These are phyloP conservation scores for Waltergamsia citrina DNA, from an alignment of 2,329 filamentous ascomycete genomes.

Conservation along the genomic window DNA sequence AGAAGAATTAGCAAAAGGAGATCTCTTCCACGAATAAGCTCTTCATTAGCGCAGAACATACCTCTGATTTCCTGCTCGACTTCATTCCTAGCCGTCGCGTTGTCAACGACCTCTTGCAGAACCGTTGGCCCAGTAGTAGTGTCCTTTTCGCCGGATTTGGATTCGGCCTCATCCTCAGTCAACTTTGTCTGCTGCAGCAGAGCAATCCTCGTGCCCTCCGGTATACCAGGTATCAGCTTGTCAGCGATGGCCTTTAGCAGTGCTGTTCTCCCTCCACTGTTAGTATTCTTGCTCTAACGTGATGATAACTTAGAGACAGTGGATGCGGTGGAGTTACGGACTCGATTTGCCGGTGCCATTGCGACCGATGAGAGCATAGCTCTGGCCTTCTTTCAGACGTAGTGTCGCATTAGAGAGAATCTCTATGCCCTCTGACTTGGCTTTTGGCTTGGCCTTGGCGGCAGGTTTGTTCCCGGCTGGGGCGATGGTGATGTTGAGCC, in stretches of 20 bases:
- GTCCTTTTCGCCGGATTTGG: slow-evolving; percentile 12
- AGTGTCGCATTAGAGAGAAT: slow-evolving; percentile 62
- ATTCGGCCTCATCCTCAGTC: slow-evolving; percentile 12
- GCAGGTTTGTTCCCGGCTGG: slow-evolving; percentile 17
- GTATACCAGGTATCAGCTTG: slow-evolving; percentile 69
- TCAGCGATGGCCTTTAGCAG: slow-evolving; percentile 67
- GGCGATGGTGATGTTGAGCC: slow-evolving; percentile 59
- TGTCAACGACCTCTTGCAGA: slow-evolving; percentile 59
- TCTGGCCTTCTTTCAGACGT: slow-evolving; percentile 59
- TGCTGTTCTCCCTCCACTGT: slow-evolving; percentile 28
- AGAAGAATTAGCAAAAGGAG: background rate
- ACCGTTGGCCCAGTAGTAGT: slow-evolving; percentile 30
- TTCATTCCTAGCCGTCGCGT: slow-evolving; percentile 44
- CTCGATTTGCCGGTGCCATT: slow-evolving; percentile 82
- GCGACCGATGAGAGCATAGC: slow-evolving; percentile 70
- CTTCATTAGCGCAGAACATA: slow-evolving; percentile 16
- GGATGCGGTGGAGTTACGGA: no score
- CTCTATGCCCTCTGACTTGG: slow-evolving; percentile 50
- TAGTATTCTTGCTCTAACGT: background rate
- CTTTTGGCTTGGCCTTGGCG: slow-evolving; percentile 40
- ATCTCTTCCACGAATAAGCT: background rate
- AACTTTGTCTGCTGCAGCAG: slow-evolving; percentile 58
- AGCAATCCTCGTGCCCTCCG: slow-evolving; percentile 53
- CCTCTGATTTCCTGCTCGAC: slow-evolving; percentile 52
- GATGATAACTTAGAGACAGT: background rate